Evolutionary conservation across 2,329 filamentous ascomycete genomes (phyloP), one percentile per base, ranked within the genome.

Genomic region (Penicillium corylophilum): DNA sequence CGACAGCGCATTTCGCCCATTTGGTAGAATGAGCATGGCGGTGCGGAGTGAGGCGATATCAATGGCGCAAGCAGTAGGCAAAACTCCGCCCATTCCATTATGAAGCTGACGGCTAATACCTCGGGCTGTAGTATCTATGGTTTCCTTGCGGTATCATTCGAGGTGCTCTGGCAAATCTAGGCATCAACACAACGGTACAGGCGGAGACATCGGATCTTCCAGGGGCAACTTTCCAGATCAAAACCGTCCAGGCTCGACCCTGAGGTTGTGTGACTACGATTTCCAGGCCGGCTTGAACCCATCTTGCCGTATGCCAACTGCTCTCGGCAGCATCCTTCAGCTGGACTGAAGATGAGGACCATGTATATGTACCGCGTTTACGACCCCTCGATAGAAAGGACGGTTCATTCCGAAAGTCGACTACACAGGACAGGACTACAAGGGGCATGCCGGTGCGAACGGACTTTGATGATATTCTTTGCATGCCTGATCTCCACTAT

Each of bases 81-180:
- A 38, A 10, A 22, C 24, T 22, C 18, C 9, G 18, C 10, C 39
- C 52, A 16, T 16, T 16, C 48, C 41, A 36, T 23, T 42, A 20
- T 41, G 22, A 24, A 10, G 22, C 22, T 22, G 20, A 33, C 8
- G 15, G 41, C 42, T 44, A 10, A 50, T 29, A 36, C 8, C 3
- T 10, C 4, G n/a, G 12, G 16, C 28, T 20, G 3, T 44, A 95
- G 88, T 96, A 95, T 71, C 79, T 99, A 13, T 96, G 90, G 83
- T 96, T 97, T 66, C 94, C 94, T 7, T 95, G 92, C 63, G 94
- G 94, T 42, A 82, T 99, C 44, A 89, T 99, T 54, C 82, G 93
- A 51, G 94, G 94, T 26, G 91, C 90, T n/a, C 76, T 99, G 44
- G 87, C 91, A n/a, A 91, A 88, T 45, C 79, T 99, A 77, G 94